Evolutionary conservation across 208 protist species (phyloP).

Genomic region (Wallacemonas collosoma): DNA sequence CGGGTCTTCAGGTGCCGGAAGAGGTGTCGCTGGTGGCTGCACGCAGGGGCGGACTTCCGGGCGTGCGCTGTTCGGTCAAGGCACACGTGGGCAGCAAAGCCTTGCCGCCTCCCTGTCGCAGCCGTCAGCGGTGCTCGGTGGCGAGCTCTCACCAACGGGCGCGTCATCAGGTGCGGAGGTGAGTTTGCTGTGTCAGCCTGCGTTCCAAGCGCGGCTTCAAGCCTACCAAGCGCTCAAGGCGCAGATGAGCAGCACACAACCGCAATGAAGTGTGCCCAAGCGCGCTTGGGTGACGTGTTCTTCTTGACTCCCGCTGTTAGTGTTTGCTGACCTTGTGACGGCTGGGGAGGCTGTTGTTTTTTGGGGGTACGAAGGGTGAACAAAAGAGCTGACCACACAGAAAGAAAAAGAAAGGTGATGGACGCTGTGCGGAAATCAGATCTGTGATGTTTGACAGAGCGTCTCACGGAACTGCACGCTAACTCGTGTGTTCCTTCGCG

Average conservation of each 20-base stretch:
- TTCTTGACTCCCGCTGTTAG: not conserved
- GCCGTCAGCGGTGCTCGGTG: not conserved
- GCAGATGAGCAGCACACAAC: not conserved
- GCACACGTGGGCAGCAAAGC: not conserved
- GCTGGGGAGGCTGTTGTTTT: too few species aligned
- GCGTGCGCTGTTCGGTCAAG: not conserved
- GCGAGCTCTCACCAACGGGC: not conserved
- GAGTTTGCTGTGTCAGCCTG: not conserved
- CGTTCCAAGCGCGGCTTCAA: slow-evolving; percentile 15
- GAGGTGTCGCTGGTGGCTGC: too few species aligned
- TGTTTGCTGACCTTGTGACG: not conserved
- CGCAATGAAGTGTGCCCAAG: not conserved
- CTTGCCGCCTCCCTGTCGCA: not conserved
- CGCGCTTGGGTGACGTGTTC: not conserved
- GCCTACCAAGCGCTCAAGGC: slow-evolving; percentile 26
- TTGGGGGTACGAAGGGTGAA: too few species aligned
- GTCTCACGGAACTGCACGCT: too few species aligned
- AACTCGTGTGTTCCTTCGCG: too few species aligned
- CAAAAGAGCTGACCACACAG: too few species aligned
- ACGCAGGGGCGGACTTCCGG: not conserved
- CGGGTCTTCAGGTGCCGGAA: too few species aligned
- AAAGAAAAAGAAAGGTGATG: too few species aligned
- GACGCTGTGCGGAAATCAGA: too few species aligned
- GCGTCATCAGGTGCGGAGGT: not conserved
- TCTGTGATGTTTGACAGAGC: too few species aligned